phyloP scores from a whole-genome alignment of 257 asterid species.

The Nicotiana noctiflora region DNA sequence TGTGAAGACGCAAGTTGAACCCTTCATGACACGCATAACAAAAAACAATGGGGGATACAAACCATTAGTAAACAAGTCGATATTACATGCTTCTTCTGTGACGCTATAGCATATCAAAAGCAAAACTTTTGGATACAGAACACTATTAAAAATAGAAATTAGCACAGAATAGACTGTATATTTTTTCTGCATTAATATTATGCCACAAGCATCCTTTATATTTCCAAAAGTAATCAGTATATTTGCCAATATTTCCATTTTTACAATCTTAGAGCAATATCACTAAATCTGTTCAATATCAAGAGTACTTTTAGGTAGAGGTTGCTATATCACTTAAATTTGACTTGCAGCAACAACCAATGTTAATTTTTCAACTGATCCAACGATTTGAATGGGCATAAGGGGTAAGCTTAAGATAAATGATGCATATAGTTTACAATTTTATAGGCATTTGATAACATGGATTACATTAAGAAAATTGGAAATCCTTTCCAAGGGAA shows the following conservation, averaged over 20 bases:
- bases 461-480: neutral
- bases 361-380: neutral
- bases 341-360: neutral
- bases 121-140: neutral
- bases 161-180: neutral
- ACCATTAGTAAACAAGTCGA: neutral
- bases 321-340: neutral
- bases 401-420: neutral
- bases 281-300: neutral
- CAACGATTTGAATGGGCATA: neutral
- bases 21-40: slow-evolving; percentile 45
- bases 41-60: neutral
- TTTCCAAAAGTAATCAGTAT: neutral
- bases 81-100: neutral
- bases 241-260: neutral
- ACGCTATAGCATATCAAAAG: neutral
- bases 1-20: slow-evolving; percentile 83
- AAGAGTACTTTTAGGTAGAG: neutral
- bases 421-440: neutral
- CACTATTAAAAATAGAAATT: neutral
- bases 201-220: neutral
- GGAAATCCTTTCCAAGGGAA: neutral
- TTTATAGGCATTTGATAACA: neutral
- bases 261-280: neutral
- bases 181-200: neutral